These are phyloP conservation scores for Tarenaya hassleriana DNA, from an alignment of 345 rosid genomes.

Conservation along the genomic window DNA sequence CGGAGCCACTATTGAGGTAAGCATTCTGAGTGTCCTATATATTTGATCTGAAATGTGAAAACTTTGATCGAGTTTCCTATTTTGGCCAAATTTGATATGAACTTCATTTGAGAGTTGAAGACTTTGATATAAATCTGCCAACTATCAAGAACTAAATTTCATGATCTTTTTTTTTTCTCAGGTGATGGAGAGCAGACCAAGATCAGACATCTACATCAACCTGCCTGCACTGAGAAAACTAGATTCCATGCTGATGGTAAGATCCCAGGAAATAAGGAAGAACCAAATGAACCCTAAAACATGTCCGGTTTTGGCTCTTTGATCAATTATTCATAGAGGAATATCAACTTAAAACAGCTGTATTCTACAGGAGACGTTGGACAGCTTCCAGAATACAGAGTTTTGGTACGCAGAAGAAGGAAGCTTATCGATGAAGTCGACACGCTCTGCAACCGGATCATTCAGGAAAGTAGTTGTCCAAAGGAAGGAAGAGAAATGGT, in stretches of 20 bases:
- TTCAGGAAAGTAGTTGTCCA: conserved; percentile 62
- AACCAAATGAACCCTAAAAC: conserved; percentile 7
- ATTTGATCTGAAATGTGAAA: no score
- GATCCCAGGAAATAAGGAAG: no score
- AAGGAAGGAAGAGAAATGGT: conserved; percentile 93
- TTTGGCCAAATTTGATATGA: no score
- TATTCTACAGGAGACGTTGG: conserved; percentile 72
- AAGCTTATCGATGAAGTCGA: conserved; percentile 60
- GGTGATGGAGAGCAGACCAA: conserved; percentile 51
- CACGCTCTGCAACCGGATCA: conserved; percentile 51
- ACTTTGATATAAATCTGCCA: no score
- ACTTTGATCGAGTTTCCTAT: not conserved
- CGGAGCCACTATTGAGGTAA: conserved; percentile 67
- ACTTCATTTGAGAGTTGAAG: no score
- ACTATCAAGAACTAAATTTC: no score
- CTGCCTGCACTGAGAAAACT: conserved; percentile 71
- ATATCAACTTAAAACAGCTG: no score
- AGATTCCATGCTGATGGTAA: no score
- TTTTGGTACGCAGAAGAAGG: conserved; percentile 97
- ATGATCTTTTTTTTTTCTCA: conserved; percentile 18
- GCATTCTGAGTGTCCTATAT: no score
- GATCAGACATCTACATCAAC: conserved; percentile 58
- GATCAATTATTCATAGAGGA: no score
- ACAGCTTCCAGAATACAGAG: conserved; percentile 63
- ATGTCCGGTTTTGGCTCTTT: not conserved